Evolutionary conservation across 176 grass and related monocot species (phyloP).

Genomic region (Eragrostis curvula): DNA sequence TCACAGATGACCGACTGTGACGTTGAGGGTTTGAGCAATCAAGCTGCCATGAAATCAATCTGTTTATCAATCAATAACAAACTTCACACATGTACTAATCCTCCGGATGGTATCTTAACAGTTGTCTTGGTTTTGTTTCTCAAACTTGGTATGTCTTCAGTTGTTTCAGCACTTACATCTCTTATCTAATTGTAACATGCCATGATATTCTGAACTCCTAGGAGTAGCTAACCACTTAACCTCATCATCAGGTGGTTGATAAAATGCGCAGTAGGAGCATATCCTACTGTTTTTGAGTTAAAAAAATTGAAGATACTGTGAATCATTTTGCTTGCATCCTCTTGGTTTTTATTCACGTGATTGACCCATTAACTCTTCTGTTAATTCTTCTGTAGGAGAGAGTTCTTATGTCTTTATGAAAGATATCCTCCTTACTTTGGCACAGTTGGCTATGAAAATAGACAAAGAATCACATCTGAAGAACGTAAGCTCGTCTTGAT

Average conservation of each 20-base stretch:
- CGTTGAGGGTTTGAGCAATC: slow-evolving; percentile 42
- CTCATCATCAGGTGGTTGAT: neutral
- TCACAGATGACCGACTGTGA: slow-evolving; percentile 36
- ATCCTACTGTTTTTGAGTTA: too few relatives aligned
- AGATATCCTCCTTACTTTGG: slow-evolving; percentile 76
- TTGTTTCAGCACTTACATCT: slow-evolving; percentile 22
- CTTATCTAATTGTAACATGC: slow-evolving; percentile 11
- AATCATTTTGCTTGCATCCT: slow-evolving; percentile 16
- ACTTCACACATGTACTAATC: slow-evolving; percentile 45
- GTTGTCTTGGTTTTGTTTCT: slow-evolving; percentile 77
- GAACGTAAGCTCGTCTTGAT: slow-evolving; percentile 62
- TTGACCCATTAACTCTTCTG: slow-evolving; percentile 16
- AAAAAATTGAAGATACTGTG: neutral
- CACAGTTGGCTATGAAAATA: slow-evolving; percentile 45
- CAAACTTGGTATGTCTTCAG: slow-evolving; percentile 79
- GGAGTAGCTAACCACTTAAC: slow-evolving; percentile 7
- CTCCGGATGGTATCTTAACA: slow-evolving; percentile 58
- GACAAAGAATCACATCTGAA: slow-evolving; percentile 51
- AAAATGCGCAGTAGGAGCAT: too few relatives aligned
- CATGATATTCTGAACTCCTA: slow-evolving; percentile 6
- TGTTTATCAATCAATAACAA: slow-evolving; percentile 68
- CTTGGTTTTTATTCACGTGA: slow-evolving; percentile 1
- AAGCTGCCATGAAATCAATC: slow-evolving; percentile 65
- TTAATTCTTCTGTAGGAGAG: slow-evolving; percentile 54
- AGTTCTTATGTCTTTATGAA: slow-evolving; percentile 80